Evolutionary conservation across 305 asterid genomes (phyloP).

Genomic region (Fraxinus greggii): DNA sequence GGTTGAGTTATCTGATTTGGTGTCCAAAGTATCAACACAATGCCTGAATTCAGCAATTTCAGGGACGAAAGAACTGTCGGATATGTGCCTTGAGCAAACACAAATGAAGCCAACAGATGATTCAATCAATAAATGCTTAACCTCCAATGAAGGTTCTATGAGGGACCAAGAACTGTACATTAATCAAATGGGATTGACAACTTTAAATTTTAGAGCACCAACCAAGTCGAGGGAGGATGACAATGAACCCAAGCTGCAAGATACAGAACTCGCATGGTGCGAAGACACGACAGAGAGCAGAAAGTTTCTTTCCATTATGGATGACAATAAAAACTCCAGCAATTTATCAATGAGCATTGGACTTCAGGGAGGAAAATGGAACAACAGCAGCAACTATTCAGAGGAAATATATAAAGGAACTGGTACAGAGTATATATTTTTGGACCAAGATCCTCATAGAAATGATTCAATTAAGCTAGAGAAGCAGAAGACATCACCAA

Average conservation of each 20-base stretch:
- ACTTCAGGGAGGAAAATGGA: conserved; percentile 50
- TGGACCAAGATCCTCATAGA: conserved; percentile 18
- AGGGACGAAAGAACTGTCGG: conserved; percentile 54
- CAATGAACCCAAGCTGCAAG: conserved; percentile 36
- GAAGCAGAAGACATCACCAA: conserved; percentile 42
- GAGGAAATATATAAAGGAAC: conserved; percentile 38
- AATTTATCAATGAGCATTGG: conserved; percentile 72
- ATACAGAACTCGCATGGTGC: conserved; percentile 48
- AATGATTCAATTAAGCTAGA: conserved; percentile 20
- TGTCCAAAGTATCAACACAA: conserved; percentile 73
- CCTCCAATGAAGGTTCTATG: conserved; percentile 56
- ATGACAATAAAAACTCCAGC: conserved; percentile 37
- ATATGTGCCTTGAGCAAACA: conserved; percentile 47
- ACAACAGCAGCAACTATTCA: conserved; percentile 28
- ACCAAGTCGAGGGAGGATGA: conserved; percentile 36
- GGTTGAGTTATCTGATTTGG: conserved; percentile 70
- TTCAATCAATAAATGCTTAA: conserved; percentile 73
- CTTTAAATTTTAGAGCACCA: conserved; percentile 35
- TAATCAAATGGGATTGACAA: conserved; percentile 38
- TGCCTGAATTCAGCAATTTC: conserved; percentile 68
- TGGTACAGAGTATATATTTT: conserved; percentile 31
- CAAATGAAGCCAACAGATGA: conserved; percentile 57
- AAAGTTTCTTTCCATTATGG: conserved; percentile 28
- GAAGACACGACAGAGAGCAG: conserved; percentile 46
- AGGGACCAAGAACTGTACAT: conserved; percentile 56